These are phyloP conservation scores for Aristolochia californica DNA, from an alignment of 164 flowering plant species.

Conservation along the genomic window DNA sequence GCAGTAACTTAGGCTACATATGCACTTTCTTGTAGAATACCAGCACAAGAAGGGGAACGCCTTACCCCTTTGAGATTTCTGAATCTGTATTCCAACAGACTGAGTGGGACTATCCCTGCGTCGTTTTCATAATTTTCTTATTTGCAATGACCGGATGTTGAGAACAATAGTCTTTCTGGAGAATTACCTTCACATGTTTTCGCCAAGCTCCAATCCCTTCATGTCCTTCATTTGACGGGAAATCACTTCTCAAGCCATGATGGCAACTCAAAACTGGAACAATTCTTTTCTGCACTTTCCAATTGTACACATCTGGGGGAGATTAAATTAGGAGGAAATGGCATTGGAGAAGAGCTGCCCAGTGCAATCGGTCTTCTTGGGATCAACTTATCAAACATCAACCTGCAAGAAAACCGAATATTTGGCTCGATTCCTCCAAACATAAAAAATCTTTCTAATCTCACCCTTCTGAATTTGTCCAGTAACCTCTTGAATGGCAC, in stretches of 20 bases:
- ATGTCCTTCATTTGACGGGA: conserved; percentile 27
- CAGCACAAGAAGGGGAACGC: conserved; percentile 30
- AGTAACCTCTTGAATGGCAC: conserved; percentile 32
- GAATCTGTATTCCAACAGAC: conserved; percentile 29
- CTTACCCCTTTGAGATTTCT: conserved; percentile 21
- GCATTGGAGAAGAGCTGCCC: conserved; percentile 40
- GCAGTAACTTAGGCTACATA: conserved; percentile 27
- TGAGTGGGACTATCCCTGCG: conserved; percentile 33
- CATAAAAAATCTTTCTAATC: conserved; percentile 21
- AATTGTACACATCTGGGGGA: conserved; percentile 29
- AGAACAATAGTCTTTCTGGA: conserved; percentile 33
- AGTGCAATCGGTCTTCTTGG: conserved; percentile 19
- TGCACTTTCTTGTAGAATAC: conserved; percentile 27
- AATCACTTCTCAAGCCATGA: conserved; percentile 40
- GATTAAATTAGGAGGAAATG: conserved; percentile 37
- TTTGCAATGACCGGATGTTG: conserved; percentile 27
- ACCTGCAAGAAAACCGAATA: conserved; percentile 34
- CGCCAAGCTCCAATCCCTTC: conserved; percentile 8
- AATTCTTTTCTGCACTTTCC: conserved; percentile 33
- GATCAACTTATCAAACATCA: conserved; percentile 5
- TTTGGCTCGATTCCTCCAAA: conserved; percentile 33
- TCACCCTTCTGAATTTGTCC: conserved; percentile 35
- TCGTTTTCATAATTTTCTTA: conserved; percentile 27
- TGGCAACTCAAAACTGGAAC: conserved; percentile 32
- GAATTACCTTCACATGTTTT: conserved; percentile 34